Evolutionary conservation across 257 asterid species (phyloP).

Genomic region (Gentiana straminea): DNA sequence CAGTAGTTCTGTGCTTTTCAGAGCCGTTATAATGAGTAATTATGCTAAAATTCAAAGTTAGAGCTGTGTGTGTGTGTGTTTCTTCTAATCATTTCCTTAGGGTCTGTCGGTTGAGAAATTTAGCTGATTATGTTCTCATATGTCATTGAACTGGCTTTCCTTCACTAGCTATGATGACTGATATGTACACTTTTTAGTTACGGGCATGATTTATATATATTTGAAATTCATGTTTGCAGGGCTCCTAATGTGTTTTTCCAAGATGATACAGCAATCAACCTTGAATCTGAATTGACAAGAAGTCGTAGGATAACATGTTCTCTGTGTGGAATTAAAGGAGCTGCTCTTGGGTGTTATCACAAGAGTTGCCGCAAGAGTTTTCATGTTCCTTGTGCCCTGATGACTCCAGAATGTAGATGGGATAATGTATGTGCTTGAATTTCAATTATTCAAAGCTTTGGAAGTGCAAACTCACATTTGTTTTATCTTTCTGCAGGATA

Average conservation of each 20-base stretch:
- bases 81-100: too few species aligned
- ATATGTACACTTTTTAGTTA: too few species aligned
- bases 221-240: slow-evolving; percentile 39
- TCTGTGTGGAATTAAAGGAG: slow-evolving; percentile 84
- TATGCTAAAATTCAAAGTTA: background rate
- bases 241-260: slow-evolving; percentile 88
- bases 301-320: slow-evolving; percentile 69
- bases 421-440: slow-evolving; percentile 44
- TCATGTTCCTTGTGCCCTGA: slow-evolving; percentile 89
- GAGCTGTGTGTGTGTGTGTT: background rate
- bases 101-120: background rate
- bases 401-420: slow-evolving; percentile 82
- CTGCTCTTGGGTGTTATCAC: slow-evolving; percentile 91
- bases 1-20: background rate
- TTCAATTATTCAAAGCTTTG: background rate
- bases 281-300: slow-evolving; percentile 69
- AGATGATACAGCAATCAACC: slow-evolving; percentile 55
- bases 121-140: background rate
- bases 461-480: slow-evolving; percentile 2
- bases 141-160: background rate
- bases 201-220: too few species aligned
- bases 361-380: slow-evolving; percentile 82
- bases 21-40: background rate
- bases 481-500: slow-evolving; percentile 41
- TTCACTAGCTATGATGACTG: background rate